These are phyloP conservation scores for Gaertneriomyces semiglobifer DNA, from an alignment of 192 early-diverging fungal genomes.

Conservation along the genomic window DNA sequence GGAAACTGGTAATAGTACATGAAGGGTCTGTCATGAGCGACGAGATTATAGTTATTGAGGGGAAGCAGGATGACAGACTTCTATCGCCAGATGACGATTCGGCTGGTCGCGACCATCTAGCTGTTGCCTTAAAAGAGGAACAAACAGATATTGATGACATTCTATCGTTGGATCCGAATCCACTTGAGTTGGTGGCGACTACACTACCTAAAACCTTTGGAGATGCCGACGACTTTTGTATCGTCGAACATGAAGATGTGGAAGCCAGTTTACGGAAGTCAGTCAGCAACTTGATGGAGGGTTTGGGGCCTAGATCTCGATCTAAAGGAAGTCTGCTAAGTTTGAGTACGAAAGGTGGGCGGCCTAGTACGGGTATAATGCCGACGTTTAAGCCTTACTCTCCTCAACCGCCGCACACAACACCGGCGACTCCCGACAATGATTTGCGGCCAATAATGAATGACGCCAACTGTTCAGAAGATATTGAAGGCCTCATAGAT, in stretches of 20 bases:
- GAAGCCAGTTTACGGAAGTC: too few species aligned
- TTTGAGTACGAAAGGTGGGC: too few species aligned
- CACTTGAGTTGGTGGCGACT: neutral
- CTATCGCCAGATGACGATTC: neutral
- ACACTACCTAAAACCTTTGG: conserved; percentile 1
- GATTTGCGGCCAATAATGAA: too few species aligned
- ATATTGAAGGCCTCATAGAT: too few species aligned
- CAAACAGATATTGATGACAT: conserved; percentile 22
- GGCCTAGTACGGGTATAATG: too few species aligned
- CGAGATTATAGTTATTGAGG: neutral
- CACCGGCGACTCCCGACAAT: too few species aligned
- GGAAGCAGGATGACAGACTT: neutral
- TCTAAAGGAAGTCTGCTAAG: too few species aligned
- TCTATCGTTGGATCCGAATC: conserved; percentile 15
- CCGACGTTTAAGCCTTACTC: too few species aligned
- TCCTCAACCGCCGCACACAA: too few species aligned
- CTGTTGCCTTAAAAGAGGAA: neutral
- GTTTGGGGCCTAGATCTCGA: too few species aligned
- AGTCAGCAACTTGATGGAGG: too few species aligned
- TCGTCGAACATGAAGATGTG: neutral
- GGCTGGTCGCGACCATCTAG: neutral
- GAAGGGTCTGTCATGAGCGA: neutral
- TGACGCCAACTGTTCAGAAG: too few species aligned
- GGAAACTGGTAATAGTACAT: neutral
- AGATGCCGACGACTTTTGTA: conserved; percentile 12